Base-by-base conservation (phyloP, 805 yeast species). In the Saccharomycopsis fibuligera region DNA sequence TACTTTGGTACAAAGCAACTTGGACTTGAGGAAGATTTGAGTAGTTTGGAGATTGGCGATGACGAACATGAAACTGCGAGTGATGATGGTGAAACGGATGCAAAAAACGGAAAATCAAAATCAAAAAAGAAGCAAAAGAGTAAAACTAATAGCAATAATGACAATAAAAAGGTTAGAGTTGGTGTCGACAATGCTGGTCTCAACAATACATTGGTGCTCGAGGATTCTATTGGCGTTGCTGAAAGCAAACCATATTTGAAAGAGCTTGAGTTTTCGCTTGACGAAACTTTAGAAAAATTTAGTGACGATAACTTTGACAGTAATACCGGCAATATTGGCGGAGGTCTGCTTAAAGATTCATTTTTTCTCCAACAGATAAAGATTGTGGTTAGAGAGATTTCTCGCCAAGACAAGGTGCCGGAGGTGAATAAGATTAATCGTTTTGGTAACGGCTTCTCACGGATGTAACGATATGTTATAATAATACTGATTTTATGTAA, bases 1-100 rank as follows among this genome's bases (percentile, higher is more conserved):
- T 82, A 76, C 55, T 78, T 78, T 39, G 41, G 33, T 4, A 40
- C 36, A 21, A 36, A 45, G 23, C 16, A 25, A 27, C 8, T 27
- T 12, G 31, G 12, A 12, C 27, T 30, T 9, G 27, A 48, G 14
- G 27, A 22, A 12, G 47, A 41, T 14, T n/a, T n/a, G n/a, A n/a
- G n/a, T n/a, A n/a, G n/a, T n/a, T n/a, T n/a, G n/a, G n/a, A n/a
- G n/a, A n/a, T n/a, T n/a, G n/a, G n/a, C n/a, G n/a, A n/a, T n/a
- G n/a, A n/a, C n/a, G n/a, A n/a, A n/a, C n/a, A n/a, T n/a, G n/a
- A n/a, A n/a, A n/a, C 9, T 8, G 35, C 6, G 44, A 27, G 21
- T 19, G 35, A 27, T 16, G 16, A 21, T 10, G 33, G 31, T 22
- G 38, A 23, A 12, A 21, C 9, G 10, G 25, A 24, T 35, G 17